phyloP scores from a whole-genome alignment of 2,329 filamentous ascomycete species.

The Xylaria sp. region DNA sequence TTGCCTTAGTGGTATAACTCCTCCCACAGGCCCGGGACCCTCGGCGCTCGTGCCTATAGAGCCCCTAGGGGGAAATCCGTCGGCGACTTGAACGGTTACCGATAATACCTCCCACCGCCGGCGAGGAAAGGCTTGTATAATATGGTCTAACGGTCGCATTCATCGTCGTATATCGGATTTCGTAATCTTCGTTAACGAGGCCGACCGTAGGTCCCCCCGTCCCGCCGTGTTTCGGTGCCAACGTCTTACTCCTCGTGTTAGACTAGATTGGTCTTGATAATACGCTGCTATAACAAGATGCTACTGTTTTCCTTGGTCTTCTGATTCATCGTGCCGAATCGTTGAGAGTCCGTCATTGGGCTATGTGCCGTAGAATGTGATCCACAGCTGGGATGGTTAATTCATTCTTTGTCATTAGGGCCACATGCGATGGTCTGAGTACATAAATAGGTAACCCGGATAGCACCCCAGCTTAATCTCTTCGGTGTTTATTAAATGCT shows the following conservation, averaged over 20 bases:
- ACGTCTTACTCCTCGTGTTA: too few relatives aligned
- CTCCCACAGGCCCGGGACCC: background rate
- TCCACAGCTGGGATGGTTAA: constrained; percentile 43
- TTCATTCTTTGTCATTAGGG: background rate
- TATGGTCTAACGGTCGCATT: too few relatives aligned
- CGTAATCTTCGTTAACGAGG: too few relatives aligned
- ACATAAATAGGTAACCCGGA: background rate
- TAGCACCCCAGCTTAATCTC: background rate
- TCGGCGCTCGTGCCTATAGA: background rate
- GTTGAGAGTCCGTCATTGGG: constrained; percentile 55
- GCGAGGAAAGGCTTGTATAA: too few relatives aligned
- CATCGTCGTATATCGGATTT: too few relatives aligned
- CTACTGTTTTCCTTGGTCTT: constrained; percentile 43
- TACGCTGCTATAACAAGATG: too few relatives aligned
- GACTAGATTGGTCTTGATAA: too few relatives aligned
- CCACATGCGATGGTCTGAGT: too few relatives aligned
- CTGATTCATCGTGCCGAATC: constrained; percentile 52
- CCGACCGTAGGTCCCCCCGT: too few relatives aligned
- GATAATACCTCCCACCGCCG: background rate
- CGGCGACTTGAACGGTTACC: background rate
- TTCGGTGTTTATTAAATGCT: constrained; percentile 46
- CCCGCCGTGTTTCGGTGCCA: too few relatives aligned
- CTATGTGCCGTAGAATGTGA: constrained; percentile 57
- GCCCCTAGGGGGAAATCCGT: background rate
- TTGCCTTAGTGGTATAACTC: background rate